Evolutionary conservation across 2,329 filamentous ascomycete genomes (phyloP).

Genomic region (Neonectria neomacrospora): DNA sequence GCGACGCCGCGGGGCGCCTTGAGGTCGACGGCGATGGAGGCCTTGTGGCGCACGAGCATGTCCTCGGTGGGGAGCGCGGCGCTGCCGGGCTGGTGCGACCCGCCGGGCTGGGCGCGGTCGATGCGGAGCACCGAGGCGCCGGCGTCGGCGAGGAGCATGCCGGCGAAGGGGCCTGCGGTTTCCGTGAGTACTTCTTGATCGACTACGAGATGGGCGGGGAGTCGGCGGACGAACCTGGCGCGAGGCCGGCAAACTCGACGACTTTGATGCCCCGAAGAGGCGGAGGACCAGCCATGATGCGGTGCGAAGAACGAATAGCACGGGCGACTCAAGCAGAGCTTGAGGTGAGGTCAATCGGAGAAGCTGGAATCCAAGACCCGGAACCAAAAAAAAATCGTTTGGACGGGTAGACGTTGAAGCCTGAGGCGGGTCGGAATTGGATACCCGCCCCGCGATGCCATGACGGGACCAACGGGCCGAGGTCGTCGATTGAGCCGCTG

Average conservation of each 20-base stretch:
- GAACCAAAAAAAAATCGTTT: neutral
- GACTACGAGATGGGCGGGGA: neutral
- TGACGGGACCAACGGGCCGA: conserved; percentile 32
- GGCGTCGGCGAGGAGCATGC: conserved; percentile 88
- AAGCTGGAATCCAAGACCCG: neutral
- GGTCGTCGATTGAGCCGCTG: conserved; percentile 21
- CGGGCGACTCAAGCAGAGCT: neutral
- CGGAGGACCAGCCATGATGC: conserved; percentile 45
- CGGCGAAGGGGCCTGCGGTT: conserved; percentile 80
- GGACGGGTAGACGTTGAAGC: neutral
- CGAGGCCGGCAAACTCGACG: conserved; percentile 70
- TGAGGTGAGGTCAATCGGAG: neutral
- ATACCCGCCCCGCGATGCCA: conserved; percentile 33
- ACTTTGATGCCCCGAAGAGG: conserved; percentile 65
- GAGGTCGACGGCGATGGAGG: conserved; percentile 82
- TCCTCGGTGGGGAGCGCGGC: conserved; percentile 67
- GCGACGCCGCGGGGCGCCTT: conserved; percentile 72
- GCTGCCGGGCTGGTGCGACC: conserved; percentile 51
- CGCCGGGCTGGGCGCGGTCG: conserved; percentile 70
- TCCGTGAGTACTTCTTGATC: neutral
- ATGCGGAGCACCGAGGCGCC: conserved; percentile 89
- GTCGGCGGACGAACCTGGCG: conserved; percentile 62
- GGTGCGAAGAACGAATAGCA: neutral
- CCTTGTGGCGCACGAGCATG: conserved; percentile 82
- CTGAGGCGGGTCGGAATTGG: conserved; percentile 1